Evolutionary conservation across 129 eudicot genomes (phyloP).

Genomic region (Smallanthus sonchifolius): DNA sequence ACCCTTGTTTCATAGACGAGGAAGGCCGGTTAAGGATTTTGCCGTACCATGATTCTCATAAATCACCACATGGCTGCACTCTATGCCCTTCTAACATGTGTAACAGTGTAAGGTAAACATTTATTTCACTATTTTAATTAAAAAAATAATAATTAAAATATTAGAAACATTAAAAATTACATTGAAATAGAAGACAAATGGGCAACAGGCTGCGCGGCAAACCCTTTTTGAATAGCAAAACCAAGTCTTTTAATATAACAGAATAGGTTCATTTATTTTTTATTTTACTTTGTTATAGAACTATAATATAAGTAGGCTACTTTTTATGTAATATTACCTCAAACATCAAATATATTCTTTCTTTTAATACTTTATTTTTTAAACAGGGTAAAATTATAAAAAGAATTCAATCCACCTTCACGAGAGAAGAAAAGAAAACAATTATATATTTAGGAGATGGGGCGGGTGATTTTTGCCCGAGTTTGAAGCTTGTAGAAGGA

Average conservation of each 20-base stretch:
- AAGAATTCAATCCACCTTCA: conserved; percentile 40
- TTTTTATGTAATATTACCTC: too few relatives aligned
- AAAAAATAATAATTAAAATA: too few relatives aligned
- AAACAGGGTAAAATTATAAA: conserved; percentile 61
- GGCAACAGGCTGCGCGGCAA: too few relatives aligned
- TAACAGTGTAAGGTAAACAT: conserved; percentile 72
- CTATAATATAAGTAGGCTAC: too few relatives aligned
- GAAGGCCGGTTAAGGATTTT: conserved; percentile 61
- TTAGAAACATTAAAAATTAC: too few relatives aligned
- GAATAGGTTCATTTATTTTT: background rate
- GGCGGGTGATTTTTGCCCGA: conserved; percentile 72
- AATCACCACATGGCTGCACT: conserved; percentile 56
- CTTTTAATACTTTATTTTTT: background rate
- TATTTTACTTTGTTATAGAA: too few relatives aligned
- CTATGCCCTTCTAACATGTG: conserved; percentile 96
- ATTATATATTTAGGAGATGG: conserved; percentile 82
- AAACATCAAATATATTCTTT: too few relatives aligned
- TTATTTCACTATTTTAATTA: background rate
- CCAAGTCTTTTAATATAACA: too few relatives aligned
- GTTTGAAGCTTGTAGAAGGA: conserved; percentile 48
- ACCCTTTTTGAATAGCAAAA: too few relatives aligned
- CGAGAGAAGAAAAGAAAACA: conserved; percentile 35
- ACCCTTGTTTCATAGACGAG: conserved; percentile 54
- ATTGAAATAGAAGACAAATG: too few relatives aligned
- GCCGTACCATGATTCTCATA: conserved; percentile 54